Evolutionary conservation across 352 stramenopile genomes (phyloP), one percentile per base, ranked within the genome.

Genomic region (Blastocystis sp.): DNA sequence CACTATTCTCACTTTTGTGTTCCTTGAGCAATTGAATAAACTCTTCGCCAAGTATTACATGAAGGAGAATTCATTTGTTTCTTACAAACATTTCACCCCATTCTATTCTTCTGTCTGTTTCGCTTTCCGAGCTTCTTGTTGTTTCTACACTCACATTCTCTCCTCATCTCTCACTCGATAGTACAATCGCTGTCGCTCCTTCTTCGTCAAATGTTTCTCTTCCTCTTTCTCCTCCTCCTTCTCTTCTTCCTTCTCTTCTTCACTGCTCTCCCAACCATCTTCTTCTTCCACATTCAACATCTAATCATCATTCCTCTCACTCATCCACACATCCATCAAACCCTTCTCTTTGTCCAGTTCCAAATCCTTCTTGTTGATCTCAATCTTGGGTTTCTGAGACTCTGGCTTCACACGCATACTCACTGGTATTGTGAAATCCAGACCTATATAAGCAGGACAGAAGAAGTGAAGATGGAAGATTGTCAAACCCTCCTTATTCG

Each of bases 1-100:
- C 60, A 89, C 80, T 62, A 89, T 89, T 68, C 51, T 89, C 11
- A 89, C 80, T n/a, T 84, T 89, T 53, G 27, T 89, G 17, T 89
- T 89, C 80, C 51, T 89, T 24, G 80, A 89, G 24, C 80, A 89
- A 35, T 48, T 89, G 13, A 89, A 89, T 33, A 89, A 89, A 57
- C 73, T 87, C 22, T 87, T 87, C 37, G 80, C 35, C 13, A 80
- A 84, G 56, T 89, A 77, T 37, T 88, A 88, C 77, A 88, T 88
- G 77, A 73, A 88, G n/a, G 3, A 62, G 56, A n/a, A 62, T 6
- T 62, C 19, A 62, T 62, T 33, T 62, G 19, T 33, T 62, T 62
- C 56, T 62, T 33, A 15, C 56, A 62, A 62, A 62, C 56, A 62
- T 6, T 33, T 33, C 19, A 62, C 19, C 56, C 56, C 3, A 17